These are phyloP conservation scores for Quercus engelmannii DNA, from an alignment of 306 rosid genomes.

Conservation along the genomic window DNA sequence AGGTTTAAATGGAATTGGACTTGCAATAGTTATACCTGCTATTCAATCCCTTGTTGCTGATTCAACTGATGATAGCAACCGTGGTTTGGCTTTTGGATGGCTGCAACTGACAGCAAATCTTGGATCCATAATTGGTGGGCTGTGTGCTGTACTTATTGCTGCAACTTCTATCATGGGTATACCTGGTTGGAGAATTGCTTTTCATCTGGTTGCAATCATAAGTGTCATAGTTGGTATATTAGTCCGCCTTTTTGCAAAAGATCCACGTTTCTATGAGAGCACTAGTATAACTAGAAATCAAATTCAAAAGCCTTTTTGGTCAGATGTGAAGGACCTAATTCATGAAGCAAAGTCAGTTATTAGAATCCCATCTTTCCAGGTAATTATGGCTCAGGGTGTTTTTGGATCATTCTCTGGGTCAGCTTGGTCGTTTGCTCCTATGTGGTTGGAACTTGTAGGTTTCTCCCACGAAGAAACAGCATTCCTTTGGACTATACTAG, in stretches of 20 bases:
- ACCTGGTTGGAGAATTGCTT: constrained; percentile 86
- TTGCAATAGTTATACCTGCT: constrained; percentile 76
- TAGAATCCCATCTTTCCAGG: constrained; percentile 66
- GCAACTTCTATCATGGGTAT: constrained; percentile 64
- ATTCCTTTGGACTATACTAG: constrained; percentile 53
- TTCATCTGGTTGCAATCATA: constrained; percentile 61
- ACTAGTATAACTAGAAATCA: constrained; percentile 11
- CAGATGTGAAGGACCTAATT: constrained; percentile 45
- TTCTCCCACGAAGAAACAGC: constrained; percentile 68
- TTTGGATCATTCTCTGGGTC: constrained; percentile 87
- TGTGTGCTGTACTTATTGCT: constrained; percentile 61
- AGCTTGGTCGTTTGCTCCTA: constrained; percentile 62
- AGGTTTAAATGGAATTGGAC: not conserved
- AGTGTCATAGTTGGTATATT: constrained; percentile 66
- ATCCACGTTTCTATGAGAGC: constrained; percentile 48
- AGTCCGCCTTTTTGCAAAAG: constrained; percentile 56
- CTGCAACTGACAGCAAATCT: constrained; percentile 54
- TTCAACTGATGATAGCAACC: constrained; percentile 63
- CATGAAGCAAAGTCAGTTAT: constrained; percentile 67
- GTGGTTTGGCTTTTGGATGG: constrained; percentile 82
- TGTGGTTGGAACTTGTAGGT: constrained; percentile 86
- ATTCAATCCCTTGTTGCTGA: constrained; percentile 77
- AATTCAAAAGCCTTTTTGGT: constrained; percentile 29
- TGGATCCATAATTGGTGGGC: constrained; percentile 71
- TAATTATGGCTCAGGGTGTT: constrained; percentile 86